phyloP scores from a whole-genome alignment of 176 grass and related monocot genomes.

The Miscanthus lutarioriparius region DNA sequence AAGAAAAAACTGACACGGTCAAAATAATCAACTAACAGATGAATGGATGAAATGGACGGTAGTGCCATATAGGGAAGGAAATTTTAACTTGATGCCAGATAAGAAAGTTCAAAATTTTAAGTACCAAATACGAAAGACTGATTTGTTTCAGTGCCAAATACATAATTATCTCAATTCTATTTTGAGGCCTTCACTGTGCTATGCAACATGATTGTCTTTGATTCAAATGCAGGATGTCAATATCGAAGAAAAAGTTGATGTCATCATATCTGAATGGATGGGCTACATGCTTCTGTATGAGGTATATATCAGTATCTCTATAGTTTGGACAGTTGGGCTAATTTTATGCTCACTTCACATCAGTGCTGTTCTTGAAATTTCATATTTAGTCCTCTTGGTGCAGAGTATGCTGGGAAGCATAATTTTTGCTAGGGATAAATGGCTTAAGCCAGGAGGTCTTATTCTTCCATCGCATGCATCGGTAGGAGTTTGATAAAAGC shows the following conservation, averaged over 20 bases:
- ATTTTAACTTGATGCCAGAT: no score
- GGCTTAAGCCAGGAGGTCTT: conserved; percentile 94
- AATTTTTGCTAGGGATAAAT: conserved; percentile 99
- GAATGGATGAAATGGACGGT: no score
- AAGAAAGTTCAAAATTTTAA: no score
- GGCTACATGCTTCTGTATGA: conserved; percentile 96
- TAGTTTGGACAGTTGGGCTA: conserved; percentile 16
- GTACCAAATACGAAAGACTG: no score
- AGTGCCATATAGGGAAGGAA: no score
- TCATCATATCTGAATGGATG: conserved; percentile 99
- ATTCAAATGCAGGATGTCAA: conserved; percentile 67
- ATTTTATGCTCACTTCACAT: background rate
- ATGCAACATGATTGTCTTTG: conserved; percentile 1
- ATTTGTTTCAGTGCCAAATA: no score
- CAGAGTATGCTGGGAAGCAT: conserved; percentile 97
- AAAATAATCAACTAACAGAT: no score
- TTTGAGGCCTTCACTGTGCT: conserved; percentile 6
- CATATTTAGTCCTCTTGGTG: conserved; percentile 29
- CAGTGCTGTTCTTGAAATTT: conserved; percentile 23
- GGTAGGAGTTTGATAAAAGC: conserved; percentile 45
- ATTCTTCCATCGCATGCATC: conserved; percentile 97
- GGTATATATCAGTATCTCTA: conserved; percentile 51
- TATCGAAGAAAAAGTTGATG: conserved; percentile 96
- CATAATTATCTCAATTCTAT: no score
- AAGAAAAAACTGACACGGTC: no score